These are phyloP conservation scores for Solanum piurae DNA, from an alignment of 257 asterid genomes.

Conservation along the genomic window DNA sequence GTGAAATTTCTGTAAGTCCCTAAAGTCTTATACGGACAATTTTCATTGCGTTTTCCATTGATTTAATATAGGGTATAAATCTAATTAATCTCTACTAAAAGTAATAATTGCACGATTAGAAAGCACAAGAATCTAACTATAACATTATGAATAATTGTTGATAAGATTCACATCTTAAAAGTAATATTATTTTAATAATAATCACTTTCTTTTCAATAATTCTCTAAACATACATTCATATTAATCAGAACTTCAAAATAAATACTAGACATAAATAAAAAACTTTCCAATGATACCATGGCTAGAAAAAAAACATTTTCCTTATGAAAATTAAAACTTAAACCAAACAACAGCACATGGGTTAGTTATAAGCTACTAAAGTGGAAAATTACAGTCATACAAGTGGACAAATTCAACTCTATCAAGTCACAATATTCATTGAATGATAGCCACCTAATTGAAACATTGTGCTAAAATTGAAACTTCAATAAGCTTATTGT, in stretches of 20 bases:
- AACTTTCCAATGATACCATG: not conserved
- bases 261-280: not conserved
- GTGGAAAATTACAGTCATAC: not conserved
- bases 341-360: not conserved
- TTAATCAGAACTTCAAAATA: not conserved
- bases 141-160: not conserved
- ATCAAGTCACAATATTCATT: not conserved
- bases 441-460: not conserved
- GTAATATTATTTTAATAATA: too few relatives aligned
- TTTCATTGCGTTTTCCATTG: not conserved
- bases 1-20: too few relatives aligned
- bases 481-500: not conserved
- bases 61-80: not conserved
- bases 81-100: not conserved
- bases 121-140: not conserved
- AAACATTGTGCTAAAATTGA: not conserved
- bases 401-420: not conserved
- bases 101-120: not conserved
- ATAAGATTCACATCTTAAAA: too few relatives aligned
- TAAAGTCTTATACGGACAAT: too few relatives aligned
- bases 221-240: not conserved
- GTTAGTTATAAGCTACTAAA: not conserved
- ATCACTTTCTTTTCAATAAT: not conserved
- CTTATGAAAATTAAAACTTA: not conserved
- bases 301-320: too few relatives aligned